Percentiles rank a stretch among this genome's conserved stretches.
These are phyloP conservation scores for Pleurotus cornucopiae DNA, from an alignment of 768 basidiomycete species.

Conservation along the genomic window DNA sequence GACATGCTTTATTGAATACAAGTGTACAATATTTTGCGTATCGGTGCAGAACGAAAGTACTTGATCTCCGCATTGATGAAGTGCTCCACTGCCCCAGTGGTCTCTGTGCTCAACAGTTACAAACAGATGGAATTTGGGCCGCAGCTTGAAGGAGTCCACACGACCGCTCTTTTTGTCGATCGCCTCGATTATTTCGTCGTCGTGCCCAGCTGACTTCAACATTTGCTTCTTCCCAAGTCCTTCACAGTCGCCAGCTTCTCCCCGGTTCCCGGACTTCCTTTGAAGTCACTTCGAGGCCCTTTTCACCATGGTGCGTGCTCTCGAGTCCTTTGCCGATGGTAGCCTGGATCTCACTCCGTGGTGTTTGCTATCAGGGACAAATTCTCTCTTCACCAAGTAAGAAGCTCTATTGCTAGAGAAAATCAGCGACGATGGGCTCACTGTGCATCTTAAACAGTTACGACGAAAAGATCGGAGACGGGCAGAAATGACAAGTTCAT, in stretches of 20 bases:
- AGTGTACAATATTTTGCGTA: too few species aligned
- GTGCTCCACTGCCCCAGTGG: neutral
- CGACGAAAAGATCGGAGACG: slow-evolving; percentile 72
- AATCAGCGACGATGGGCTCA: slow-evolving; percentile 8
- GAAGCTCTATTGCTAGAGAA: slow-evolving; percentile 19
- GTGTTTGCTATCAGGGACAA: slow-evolving; percentile 54
- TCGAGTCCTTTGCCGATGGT: slow-evolving; percentile 2
- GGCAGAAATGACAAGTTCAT: slow-evolving; percentile 67
- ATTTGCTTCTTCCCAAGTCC: slow-evolving; percentile 10
- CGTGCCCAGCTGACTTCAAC: slow-evolving; percentile 13
- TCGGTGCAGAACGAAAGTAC: too few species aligned
- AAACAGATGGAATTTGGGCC: slow-evolving; percentile 5
- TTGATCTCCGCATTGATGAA: too few species aligned
- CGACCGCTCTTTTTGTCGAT: slow-evolving; percentile 24
- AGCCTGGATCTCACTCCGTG: neutral
- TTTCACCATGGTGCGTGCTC: slow-evolving; percentile 27
- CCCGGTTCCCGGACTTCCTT: neutral
- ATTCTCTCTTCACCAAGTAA: slow-evolving; percentile 77
- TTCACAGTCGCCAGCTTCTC: slow-evolving; percentile 3
- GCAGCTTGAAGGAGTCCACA: slow-evolving; percentile 23
- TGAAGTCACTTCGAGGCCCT: neutral
- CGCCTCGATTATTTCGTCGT: slow-evolving; percentile 5
- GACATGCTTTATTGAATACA: neutral
- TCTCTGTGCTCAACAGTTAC: neutral
- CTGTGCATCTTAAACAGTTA: slow-evolving; percentile 42